Conservation (phyloP, 164 flowering plant genomes). For the Macadamia integrifolia region DNA sequence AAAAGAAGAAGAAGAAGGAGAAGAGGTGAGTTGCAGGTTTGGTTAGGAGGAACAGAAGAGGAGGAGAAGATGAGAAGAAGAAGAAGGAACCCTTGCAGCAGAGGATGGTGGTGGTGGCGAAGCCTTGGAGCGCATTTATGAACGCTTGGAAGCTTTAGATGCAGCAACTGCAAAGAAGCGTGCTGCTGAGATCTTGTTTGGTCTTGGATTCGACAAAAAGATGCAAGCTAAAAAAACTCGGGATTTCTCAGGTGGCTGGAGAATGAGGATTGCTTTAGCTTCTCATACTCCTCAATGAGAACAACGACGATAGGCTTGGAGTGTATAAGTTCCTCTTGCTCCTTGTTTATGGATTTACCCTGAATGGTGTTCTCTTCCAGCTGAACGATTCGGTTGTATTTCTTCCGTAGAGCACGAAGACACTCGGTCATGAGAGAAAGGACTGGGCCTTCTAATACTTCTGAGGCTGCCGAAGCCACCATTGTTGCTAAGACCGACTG, state of each 20-base stretch:
- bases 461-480: constrained; percentile 42
- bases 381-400: constrained; percentile 66
- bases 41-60: too few relatives aligned
- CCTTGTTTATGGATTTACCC: constrained; percentile 79
- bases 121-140: constrained; percentile 76
- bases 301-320: constrained; percentile 56
- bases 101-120: constrained; percentile 93
- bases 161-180: constrained; percentile 93
- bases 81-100: too few relatives aligned
- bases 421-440: constrained; percentile 80
- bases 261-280: constrained; percentile 83
- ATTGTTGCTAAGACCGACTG: constrained; percentile 7
- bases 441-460: constrained; percentile 72
- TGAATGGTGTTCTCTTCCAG: constrained; percentile 70
- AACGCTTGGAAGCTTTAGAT: constrained; percentile 89
- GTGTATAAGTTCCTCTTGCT: constrained; percentile 79
- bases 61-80: too few relatives aligned
- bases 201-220: constrained; percentile 84
- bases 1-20: too few relatives aligned
- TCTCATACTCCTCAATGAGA: constrained; percentile 85
- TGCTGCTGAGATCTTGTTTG: constrained; percentile 89
- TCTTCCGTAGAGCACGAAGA: constrained; percentile 79
- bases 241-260: constrained; percentile 75
- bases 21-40: too few relatives aligned
- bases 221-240: constrained; percentile 88